Evolutionary conservation across 208 protist species (phyloP), one percentile per base, ranked within the genome.

Genomic region (Crithidia acanthocephali): DNA sequence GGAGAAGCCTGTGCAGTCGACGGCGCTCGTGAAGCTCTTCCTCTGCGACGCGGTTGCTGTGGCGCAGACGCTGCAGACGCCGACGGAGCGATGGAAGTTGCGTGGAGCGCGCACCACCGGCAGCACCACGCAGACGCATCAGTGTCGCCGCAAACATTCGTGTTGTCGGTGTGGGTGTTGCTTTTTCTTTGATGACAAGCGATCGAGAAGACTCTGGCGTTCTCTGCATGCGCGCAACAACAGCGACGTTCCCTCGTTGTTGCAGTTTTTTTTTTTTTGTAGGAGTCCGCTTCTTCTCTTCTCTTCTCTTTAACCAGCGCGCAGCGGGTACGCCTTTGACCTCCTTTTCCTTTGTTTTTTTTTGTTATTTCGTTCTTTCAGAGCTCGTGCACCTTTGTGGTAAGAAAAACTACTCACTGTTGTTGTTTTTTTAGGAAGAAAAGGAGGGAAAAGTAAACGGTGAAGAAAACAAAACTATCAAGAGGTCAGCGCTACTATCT

Each of bases 1-100:
- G 64, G 3, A 74, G 62, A 10, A 80, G 45, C 33, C 22, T 30
- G 23, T 70, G 61, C 7, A 87, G 65, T 10, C 76, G 81, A 27
- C 84, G 69, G 15, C 84, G 81, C 68, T 90, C 74, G 11, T 13
- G 45, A 3, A 90, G 61, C 37, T 62, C 33, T 5, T 32, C 50
- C 25, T 72, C 45, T 2, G 81, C 81, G 0, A 40, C 52, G 18
- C 59, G 60, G 52, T 84, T 85, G 27, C 40, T 51, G 15, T 64
- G 68, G 0, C 64, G 52, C 10, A 87, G 76, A 13, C 32, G 65
- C 33, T 52, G 47, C 53, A 90, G 71, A 18, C 76, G 76, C 7
- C 65, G 68, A 2, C 70, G 64, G 15, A 86, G 80, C 9, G 40
- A 30, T 0, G 51, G 48, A n/a, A 55, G 16, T 10, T 18, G 5